Conservation (phyloP, 495 filamentous ascomycete species). For the Aspergillus baeticus region DNA sequence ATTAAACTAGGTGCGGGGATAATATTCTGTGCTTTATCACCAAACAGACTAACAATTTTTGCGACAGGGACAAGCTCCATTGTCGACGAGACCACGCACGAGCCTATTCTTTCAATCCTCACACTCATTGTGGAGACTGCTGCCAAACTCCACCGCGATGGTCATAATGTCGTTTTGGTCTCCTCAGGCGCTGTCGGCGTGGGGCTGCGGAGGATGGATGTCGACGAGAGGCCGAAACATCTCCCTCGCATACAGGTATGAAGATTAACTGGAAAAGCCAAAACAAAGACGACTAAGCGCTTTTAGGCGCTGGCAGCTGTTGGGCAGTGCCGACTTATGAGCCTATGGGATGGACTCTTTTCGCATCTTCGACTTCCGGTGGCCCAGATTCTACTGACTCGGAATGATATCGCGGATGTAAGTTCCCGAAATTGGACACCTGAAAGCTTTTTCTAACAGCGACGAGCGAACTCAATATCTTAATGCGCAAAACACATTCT, state of each 20-base stretch:
- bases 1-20: constrained; percentile 83
- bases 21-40: constrained; percentile 15
- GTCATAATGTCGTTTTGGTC: constrained; percentile 90
- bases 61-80: constrained; percentile 89
- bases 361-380: constrained; percentile 83
- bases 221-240: constrained; percentile 85
- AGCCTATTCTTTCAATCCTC: constrained; percentile 89
- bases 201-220: constrained; percentile 82
- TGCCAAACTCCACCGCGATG: constrained; percentile 79
- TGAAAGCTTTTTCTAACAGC: constrained; percentile 13
- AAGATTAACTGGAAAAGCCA: not conserved
- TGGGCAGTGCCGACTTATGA: constrained; percentile 93
- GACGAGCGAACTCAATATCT: constrained; percentile 83
- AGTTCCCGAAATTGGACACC: constrained; percentile 19
- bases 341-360: constrained; percentile 91
- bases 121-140: constrained; percentile 91
- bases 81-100: constrained; percentile 94
- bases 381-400: constrained; percentile 91
- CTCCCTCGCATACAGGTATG: constrained; percentile 77
- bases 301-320: constrained; percentile 86
- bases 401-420: constrained; percentile 96
- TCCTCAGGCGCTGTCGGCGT: constrained; percentile 97
- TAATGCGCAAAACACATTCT: constrained; percentile 93
- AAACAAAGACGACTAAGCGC: constrained; percentile 3
- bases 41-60: constrained; percentile 14